Conservation (phyloP, 805 yeast genomes). For the Zygoascus bituminiphila region DNA sequence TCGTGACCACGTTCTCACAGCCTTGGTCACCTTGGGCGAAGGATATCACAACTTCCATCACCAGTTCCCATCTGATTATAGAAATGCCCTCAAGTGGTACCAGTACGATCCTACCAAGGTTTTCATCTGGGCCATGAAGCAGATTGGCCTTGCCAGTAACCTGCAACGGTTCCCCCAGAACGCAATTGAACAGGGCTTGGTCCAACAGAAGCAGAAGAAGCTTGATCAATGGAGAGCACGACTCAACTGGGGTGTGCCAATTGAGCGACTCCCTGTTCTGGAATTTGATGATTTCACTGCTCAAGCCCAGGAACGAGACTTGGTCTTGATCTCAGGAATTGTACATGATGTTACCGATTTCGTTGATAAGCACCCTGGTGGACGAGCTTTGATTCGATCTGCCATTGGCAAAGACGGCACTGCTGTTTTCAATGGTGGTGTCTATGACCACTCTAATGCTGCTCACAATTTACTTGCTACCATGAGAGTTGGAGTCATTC, state of each 20-base stretch:
- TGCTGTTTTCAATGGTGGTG: slow-evolving; percentile 91
- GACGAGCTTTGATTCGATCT: slow-evolving; percentile 64
- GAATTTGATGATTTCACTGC: slow-evolving; percentile 46
- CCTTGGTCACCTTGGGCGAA: slow-evolving; percentile 75
- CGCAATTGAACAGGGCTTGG: slow-evolving; percentile 58
- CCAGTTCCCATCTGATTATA: slow-evolving; percentile 86
- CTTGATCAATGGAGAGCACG: slow-evolving; percentile 69
- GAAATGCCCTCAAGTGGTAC: slow-evolving; percentile 63
- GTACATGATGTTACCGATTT: slow-evolving; percentile 92
- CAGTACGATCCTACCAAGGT: slow-evolving; percentile 86
- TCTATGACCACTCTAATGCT: slow-evolving; percentile 86
- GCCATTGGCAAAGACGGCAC: slow-evolving; percentile 93
- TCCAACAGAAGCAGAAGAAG: slow-evolving; percentile 76
- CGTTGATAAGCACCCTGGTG: slow-evolving; percentile 91
- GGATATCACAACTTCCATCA: slow-evolving; percentile 92
- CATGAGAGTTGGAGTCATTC: slow-evolving; percentile 83
- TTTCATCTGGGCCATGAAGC: slow-evolving; percentile 45
- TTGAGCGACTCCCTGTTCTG: slow-evolving; percentile 71
- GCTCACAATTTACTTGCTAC: slow-evolving; percentile 86
- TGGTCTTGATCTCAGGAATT: slow-evolving; percentile 81
- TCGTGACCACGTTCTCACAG: slow-evolving; percentile 55
- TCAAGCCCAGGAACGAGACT: slow-evolving; percentile 45
- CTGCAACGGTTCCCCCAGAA: slow-evolving; percentile 49
- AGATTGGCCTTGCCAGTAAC: slow-evolving; percentile 51
- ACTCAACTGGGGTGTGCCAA: slow-evolving; percentile 91